phyloP scores from a whole-genome alignment of 352 stramenopile species.

The Pythium aristosporum region DNA sequence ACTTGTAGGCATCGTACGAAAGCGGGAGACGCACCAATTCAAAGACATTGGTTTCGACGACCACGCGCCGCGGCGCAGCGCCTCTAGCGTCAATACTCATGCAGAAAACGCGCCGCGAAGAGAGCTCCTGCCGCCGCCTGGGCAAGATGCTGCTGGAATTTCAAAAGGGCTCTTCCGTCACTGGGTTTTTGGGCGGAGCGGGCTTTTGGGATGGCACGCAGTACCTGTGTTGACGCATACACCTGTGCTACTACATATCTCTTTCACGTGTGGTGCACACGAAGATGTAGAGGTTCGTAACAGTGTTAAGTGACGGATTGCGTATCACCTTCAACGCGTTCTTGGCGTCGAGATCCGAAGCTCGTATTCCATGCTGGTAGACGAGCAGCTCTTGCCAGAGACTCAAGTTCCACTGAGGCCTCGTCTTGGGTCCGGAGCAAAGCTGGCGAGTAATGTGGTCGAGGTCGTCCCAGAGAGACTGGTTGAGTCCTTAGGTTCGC shows the following conservation, averaged over 20 bases:
- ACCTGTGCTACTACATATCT: conserved; percentile 8
- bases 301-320: neutral
- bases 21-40: conserved; percentile 21
- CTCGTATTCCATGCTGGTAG: neutral
- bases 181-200: neutral
- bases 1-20: neutral
- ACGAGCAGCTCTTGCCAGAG: too few species aligned
- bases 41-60: conserved; percentile 24
- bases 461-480: too few species aligned
- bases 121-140: too few species aligned
- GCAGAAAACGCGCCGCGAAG: neutral
- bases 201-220: neutral
- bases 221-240: neutral
- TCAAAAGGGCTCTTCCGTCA: too few species aligned
- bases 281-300: neutral
- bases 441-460: too few species aligned
- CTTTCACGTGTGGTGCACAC: neutral
- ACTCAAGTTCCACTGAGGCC: neutral
- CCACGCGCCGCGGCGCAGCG: neutral
- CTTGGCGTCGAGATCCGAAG: too few species aligned
- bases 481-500: neutral
- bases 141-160: too few species aligned
- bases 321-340: conserved; percentile 10
- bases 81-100: conserved; percentile 6
- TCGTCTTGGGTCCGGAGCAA: neutral